These are phyloP conservation scores for Symbiodinium natans DNA, from an alignment of 73 alveolate species.

Conservation along the genomic window DNA sequence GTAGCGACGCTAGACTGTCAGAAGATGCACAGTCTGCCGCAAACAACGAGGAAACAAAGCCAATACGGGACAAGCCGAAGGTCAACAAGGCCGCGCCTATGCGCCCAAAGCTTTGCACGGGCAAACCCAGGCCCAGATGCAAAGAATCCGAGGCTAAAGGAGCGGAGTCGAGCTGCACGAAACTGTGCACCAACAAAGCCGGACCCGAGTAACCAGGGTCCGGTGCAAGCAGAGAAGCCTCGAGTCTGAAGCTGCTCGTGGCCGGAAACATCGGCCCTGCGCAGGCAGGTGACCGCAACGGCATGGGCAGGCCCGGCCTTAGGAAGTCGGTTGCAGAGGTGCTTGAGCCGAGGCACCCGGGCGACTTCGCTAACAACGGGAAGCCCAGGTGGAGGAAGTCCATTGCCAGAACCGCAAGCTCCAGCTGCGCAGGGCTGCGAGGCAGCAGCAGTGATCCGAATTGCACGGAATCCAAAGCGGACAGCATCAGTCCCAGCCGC, in stretches of 20 bases:
- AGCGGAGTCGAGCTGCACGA: background rate
- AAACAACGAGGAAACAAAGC: constrained; percentile 20
- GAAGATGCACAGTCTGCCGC: background rate
- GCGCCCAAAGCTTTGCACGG: background rate
- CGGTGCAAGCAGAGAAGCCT: background rate
- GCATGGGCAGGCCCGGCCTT: background rate
- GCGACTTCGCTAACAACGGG: background rate
- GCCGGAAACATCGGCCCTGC: background rate
- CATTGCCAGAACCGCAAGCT: background rate
- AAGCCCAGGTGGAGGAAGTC: background rate
- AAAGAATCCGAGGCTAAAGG: background rate
- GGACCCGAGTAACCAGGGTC: background rate
- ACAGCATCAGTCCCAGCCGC: background rate
- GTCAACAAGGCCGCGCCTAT: background rate
- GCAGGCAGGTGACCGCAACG: background rate
- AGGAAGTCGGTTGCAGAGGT: background rate
- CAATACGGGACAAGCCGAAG: constrained; percentile 37
- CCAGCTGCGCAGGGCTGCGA: background rate
- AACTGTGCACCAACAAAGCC: background rate
- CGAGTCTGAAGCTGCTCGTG: background rate
- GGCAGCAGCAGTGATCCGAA: background rate
- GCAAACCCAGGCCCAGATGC: background rate
- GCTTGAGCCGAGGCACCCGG: background rate
- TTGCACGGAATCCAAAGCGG: background rate
- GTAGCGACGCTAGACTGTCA: background rate